Evolutionary conservation across 2,329 filamentous ascomycete species (phyloP).

Genomic region (Calonectria naviculata): DNA sequence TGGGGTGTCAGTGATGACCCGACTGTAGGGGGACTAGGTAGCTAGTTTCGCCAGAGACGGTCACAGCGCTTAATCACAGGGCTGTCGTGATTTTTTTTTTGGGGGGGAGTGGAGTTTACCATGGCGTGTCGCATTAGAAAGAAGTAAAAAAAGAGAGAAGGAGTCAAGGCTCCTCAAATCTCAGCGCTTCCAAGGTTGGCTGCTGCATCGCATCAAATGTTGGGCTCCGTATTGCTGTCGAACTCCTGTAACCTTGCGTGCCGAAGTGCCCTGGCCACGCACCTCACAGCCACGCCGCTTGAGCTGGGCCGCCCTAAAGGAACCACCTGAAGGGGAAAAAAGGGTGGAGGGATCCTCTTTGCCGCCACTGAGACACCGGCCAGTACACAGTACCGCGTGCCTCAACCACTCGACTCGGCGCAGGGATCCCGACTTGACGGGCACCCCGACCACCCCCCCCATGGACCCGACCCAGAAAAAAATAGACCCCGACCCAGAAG

Average conservation of each 20-base stretch:
- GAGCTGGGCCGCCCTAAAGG: background rate
- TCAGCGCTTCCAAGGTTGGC: background rate
- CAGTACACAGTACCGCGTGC: background rate
- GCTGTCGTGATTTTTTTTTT: background rate
- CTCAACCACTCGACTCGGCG: background rate
- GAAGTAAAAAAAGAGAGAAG: background rate
- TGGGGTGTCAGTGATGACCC: background rate
- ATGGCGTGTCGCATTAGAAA: background rate
- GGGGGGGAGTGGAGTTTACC: background rate
- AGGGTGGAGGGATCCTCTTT: background rate
- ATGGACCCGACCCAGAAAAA: background rate
- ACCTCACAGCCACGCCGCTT: slow-evolving; percentile 3
- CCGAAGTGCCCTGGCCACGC: background rate
- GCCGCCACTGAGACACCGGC: background rate
- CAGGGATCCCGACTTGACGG: slow-evolving; percentile 10
- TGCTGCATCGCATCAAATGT: background rate
- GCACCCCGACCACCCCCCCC: slow-evolving; percentile 1
- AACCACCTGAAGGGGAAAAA: background rate
- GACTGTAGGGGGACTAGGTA: background rate
- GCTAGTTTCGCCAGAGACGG: background rate
- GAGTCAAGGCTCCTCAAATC: background rate
- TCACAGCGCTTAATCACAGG: background rate
- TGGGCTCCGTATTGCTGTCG: background rate
- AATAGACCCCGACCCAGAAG: background rate
- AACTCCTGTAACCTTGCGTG: background rate